Evolutionary conservation across 2,329 filamentous ascomycete genomes (phyloP), one percentile per base, ranked within the genome.

Genomic region (Alternaria postmessia): DNA sequence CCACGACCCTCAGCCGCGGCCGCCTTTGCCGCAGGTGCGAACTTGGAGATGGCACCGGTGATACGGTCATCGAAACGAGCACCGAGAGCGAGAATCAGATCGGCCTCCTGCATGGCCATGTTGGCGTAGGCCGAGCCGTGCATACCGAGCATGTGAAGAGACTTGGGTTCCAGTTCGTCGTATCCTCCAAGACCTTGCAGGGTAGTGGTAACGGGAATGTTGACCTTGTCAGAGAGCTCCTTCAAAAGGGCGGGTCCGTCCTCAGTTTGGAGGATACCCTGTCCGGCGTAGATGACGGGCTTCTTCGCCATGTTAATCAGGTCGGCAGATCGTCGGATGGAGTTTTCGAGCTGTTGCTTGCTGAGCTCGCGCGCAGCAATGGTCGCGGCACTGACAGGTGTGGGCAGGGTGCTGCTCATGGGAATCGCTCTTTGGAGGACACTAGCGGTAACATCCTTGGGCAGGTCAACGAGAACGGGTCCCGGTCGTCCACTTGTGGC

Each of bases 121-220:
- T 99, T 99, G 78, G 95, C 95, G 75, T 96, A 99, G 7, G 93
- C 94, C 8, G 94, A 91, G 62, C 95, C 95, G 84, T 98, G 94
- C 95, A 98, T 98, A 66, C 95, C 95, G 30, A 98, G 88, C 95
- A 99, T 99, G 82, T 98, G 94, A 52, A 98, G 86, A 44, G 94
- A 91, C 86, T 97, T 97, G 68, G 93, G 88, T 74, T 98, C 93
- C 12, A 95, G 87, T 83, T 98, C 95, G 73, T 98, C 94, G 68
- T 91, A 98, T 22, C 88, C 92, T 72, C 95, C 95, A 8, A 99
- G 88, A 70, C 94, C 95, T 74, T 97, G 94, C 7, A 99, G 89
- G 54, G 95, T 97, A 26, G 95, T 98, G 16, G 94, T 97, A 42
- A 99, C 95, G 51, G 95, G 95, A 66, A 98, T 96, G 61, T 89